These are phyloP conservation scores for Debaryomyces fabryi DNA, from an alignment of 1,139 yeast genomes.

Conservation along the genomic window DNA sequence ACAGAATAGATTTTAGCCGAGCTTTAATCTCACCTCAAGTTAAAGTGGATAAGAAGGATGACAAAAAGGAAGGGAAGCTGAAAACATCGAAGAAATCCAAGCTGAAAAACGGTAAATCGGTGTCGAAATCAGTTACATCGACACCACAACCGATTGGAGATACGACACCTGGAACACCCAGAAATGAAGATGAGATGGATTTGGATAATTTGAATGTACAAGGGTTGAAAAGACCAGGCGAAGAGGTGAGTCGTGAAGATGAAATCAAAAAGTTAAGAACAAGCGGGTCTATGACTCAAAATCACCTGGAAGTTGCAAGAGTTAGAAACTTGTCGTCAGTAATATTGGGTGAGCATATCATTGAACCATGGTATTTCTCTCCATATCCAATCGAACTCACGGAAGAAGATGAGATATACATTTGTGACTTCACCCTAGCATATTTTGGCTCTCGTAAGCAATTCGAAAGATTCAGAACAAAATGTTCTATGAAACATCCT, in stretches of 20 bases:
- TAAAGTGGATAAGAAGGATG: slow-evolving; percentile 53
- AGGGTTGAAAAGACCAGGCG: slow-evolving; percentile 67
- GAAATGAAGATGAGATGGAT: slow-evolving; percentile 73
- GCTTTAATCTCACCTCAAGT: slow-evolving; percentile 74
- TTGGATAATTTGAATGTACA: slow-evolving; percentile 84
- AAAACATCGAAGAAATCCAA: slow-evolving; percentile 28
- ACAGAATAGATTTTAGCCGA: slow-evolving; percentile 67
- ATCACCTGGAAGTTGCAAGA: slow-evolving; percentile 83
- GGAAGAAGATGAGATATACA: slow-evolving; percentile 84
- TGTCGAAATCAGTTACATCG: slow-evolving; percentile 15
- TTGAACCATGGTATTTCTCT: slow-evolving; percentile 98
- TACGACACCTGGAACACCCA: slow-evolving; percentile 24
- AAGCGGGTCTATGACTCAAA: slow-evolving; percentile 95
- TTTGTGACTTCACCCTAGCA: slow-evolving; percentile 87
- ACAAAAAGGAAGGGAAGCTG: slow-evolving; percentile 24
- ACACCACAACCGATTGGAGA: slow-evolving; percentile 28
- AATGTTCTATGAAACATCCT: slow-evolving; percentile 88
- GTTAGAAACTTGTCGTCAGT: slow-evolving; percentile 80
- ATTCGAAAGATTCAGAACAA: slow-evolving; percentile 85
- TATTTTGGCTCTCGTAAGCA: slow-evolving; percentile 90
- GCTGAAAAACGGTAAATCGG: slow-evolving; percentile 23
- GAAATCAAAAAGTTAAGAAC: slow-evolving; percentile 91
- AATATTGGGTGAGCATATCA: slow-evolving; percentile 85
- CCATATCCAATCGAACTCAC: slow-evolving; percentile 96
- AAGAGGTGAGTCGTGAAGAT: slow-evolving; percentile 80